These are phyloP conservation scores for Malassezia psittaci DNA, from an alignment of 1,284 basidiomycete species.

Conservation along the genomic window DNA sequence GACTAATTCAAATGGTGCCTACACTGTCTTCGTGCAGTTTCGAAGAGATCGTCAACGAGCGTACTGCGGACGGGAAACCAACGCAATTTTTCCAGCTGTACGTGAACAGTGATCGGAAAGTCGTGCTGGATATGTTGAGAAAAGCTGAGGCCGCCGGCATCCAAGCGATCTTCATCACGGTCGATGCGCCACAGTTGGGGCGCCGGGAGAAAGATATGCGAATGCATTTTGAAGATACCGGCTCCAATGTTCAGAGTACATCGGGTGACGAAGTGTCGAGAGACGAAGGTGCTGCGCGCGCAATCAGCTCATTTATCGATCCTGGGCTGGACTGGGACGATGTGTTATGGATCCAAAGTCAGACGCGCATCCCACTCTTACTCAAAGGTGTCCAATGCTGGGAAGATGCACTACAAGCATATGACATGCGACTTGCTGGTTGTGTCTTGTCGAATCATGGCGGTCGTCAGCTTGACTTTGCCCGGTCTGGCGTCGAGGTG, in stretches of 20 bases:
- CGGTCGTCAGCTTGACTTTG: conserved; percentile 45
- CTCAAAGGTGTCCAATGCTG: conserved; percentile 61
- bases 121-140: conserved; percentile 62
- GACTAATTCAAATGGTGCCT: conserved; percentile 62
- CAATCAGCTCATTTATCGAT: conserved; percentile 53
- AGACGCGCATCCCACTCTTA: conserved; percentile 69
- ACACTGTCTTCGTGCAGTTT: conserved; percentile 50
- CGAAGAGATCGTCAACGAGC: conserved; percentile 58
- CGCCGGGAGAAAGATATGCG: conserved; percentile 69
- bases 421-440: conserved; percentile 53
- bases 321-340: conserved; percentile 51
- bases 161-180: conserved; percentile 74
- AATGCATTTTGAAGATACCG: conserved; percentile 34
- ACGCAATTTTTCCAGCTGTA: conserved; percentile 56
- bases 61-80: conserved; percentile 55
- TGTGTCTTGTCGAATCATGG: conserved; percentile 50
- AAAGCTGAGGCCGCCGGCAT: conserved; percentile 65
- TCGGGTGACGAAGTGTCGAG: conserved; percentile 22
- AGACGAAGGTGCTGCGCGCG: conserved; percentile 45
- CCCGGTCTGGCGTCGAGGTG: conserved; percentile 43
- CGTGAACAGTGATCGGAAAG: conserved; percentile 63
- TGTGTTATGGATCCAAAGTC: conserved; percentile 64
- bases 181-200: conserved; percentile 74
- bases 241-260: conserved; percentile 47
- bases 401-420: conserved; percentile 61